Evolutionary conservation across 139 green algal species (phyloP), one percentile per base, ranked within the genome.

Genomic region (Nannochloris sp.): DNA sequence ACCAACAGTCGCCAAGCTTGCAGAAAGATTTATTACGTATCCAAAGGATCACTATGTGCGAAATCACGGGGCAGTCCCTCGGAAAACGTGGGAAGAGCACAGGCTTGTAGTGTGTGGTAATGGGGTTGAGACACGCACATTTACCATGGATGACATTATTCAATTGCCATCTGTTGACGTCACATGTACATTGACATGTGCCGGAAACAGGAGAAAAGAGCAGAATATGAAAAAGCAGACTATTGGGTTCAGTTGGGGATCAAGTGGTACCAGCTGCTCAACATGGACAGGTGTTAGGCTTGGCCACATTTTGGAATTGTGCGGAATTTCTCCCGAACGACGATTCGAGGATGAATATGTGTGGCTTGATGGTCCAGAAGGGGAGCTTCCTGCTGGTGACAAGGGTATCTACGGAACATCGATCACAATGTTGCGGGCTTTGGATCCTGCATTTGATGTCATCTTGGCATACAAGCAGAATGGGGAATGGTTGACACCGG

Each of bases 191-290:
- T 69, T 95, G 12, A 87, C 86, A 16, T 97, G 91, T 75, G 90
- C 89, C 18, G 90, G 92, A 12, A 97, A 97, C 75, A 69, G 93
- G 4, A 84, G 93, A 50, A 99, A 97, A 76, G 93, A 99, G 71
- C 76, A 97, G 75, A 99, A 99, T 79, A 96, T 97, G 90, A 61
- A 95, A 16, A 96, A 96, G 73, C 91, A 99, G 83, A 90, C 82
- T 11, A 96, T 93, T 24, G 93, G 91, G 24, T 96, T 96, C 80
- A 92, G 85, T 71, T 97, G 90, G 90, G 87, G 89, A 1, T 72
- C 87, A 5, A 72, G 86, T 21, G 73, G 68, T 61, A 92, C 81
- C n/a, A 72, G 67, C 27, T 69, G 74, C 60, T 88, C 83, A 21
- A 82, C 91, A 64, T 99, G 93, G 93, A 96, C 87, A 1, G 93